Base-by-base conservation (phyloP, 2,329 filamentous ascomycete genomes). In the Macroventuria anomochaeta region DNA sequence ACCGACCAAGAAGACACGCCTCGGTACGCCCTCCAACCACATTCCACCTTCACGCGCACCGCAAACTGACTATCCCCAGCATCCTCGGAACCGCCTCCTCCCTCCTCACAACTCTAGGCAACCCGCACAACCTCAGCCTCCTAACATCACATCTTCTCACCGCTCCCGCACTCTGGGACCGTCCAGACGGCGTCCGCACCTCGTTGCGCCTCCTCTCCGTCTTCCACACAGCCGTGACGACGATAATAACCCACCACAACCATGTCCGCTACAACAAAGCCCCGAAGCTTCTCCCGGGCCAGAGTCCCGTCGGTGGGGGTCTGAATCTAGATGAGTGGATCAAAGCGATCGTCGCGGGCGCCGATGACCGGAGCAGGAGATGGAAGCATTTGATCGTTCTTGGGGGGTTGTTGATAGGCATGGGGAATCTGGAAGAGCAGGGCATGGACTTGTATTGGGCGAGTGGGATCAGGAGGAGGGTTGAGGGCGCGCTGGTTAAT, bases 341-440 rank as follows among this genome's bases (percentile, higher is more conserved):
- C 20, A 80, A 79, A 58, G 84, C 85, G 1, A 77, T 86, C 2
- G 79, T 84, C 2, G 79, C 79, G 33, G 85, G 85, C 7, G 85
- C 85, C 13, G 83, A 87, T 65, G 85, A 83, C 37, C 81, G 79
- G 63, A 87, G 79, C 25, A 83, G 81, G 15, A 80, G 90, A 67
- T 96, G 91, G 91, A 88, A 91, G 72, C 92, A 96, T 73, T 75
- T 92, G 25, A 79, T 96, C n/a, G 83, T 93, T 5, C 82, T 96
- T 7, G 87, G 87, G 0, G 93, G 91, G 3, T 78, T 96, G 18
- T 75, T 96, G 53, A 83, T 93, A 69, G 91, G 90, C 7, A 88
- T 93, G 68, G 88, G 65, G 3, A 68, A 57, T 31, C 59, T 72
- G 21, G 71, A 76, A 59, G 68, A 74, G 62, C 69, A 73, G 32